Percentiles rank a stretch among this genome's conserved stretches.
These are phyloP conservation scores for Fomitopsis serialis DNA, from an alignment of 768 basidiomycete genomes.

Conservation along the genomic window DNA sequence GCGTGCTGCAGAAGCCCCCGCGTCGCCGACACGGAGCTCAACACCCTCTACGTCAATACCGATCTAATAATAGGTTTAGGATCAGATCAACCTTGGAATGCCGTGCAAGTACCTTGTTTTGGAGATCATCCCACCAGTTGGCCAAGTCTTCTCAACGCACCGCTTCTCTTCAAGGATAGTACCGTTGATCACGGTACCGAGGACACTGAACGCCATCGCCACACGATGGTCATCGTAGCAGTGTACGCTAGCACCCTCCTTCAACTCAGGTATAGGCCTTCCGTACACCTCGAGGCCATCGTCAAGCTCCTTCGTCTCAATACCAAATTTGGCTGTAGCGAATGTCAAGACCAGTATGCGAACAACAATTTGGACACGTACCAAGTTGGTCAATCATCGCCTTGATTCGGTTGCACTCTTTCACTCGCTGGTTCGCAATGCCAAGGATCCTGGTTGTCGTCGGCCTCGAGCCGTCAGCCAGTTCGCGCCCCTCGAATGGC, in stretches of 20 bases:
- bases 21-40: conserved; percentile 48
- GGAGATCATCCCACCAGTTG: conserved; percentile 99
- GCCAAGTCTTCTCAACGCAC: conserved; percentile 99
- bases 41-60: conserved; percentile 85
- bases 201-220: conserved; percentile 95
- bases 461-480: conserved; percentile 24
- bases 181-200: conserved; percentile 67
- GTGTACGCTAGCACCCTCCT: conserved; percentile 72
- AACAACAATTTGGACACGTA: conserved; percentile 21
- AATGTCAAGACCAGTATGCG: neutral
- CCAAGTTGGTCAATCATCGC: conserved; percentile 97
- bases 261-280: conserved; percentile 57
- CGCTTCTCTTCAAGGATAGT: conserved; percentile 91
- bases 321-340: conserved; percentile 82
- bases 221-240: conserved; percentile 99
- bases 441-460: conserved; percentile 80
- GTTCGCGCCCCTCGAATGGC: conserved; percentile 43
- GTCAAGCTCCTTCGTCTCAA: conserved; percentile 85
- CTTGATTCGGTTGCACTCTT: conserved; percentile 94
- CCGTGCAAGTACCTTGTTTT: conserved; percentile 68
- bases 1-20: conserved; percentile 40
- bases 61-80: conserved; percentile 46
- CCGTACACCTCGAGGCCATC: conserved; percentile 92
- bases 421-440: conserved; percentile 97
- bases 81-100: neutral